Evolutionary conservation across 768 basidiomycete genomes (phyloP), one percentile per base, ranked within the genome.

Genomic region (Cystofilobasidium ferigula): DNA sequence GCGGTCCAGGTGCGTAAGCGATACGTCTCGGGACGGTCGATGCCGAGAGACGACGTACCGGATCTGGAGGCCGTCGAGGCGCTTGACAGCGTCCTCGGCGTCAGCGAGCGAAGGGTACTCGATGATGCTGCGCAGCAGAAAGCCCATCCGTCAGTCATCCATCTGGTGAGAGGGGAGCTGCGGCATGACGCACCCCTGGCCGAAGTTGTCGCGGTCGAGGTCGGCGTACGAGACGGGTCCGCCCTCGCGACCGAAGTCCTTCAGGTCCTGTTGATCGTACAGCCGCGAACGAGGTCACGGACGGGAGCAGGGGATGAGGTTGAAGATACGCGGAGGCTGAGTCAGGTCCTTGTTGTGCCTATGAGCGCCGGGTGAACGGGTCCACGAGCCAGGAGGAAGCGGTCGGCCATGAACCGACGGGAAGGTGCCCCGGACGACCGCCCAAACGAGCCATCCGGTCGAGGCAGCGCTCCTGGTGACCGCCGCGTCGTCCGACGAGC

Each of bases 251-350:
- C 92, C 94, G 69, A 93, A 97, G 74, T 98, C 94, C 78, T 98
- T 98, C 75, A 98, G 80, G 75, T 98, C 94, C 94, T 98, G 74
- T n/a, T n/a, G n/a, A n/a, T n/a, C n/a, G n/a, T n/a, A n/a, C n/a
- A n/a, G n/a, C n/a, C n/a, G n/a, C n/a, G n/a, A n/a, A n/a, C n/a
- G n/a, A n/a, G n/a, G n/a, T n/a, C n/a, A n/a, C n/a, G n/a, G n/a
- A n/a, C 40, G 62, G 61, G 61, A 53, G 62, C 1, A 26, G 26
- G 10, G 38, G 30, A 57, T 9, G 6, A 61, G 30, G 38, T 56
- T 26, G 20, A 28, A 45, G 28, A 60, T n/a, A n/a, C n/a, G n/a
- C n/a, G n/a, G n/a, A n/a, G n/a, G n/a, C n/a, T n/a, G n/a, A n/a
- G n/a, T n/a, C n/a, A n/a, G n/a, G n/a, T n/a, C n/a, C n/a, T n/a